Evolutionary conservation across 352 stramenopile species (phyloP).

Genomic region (Pythium angustatum): DNA sequence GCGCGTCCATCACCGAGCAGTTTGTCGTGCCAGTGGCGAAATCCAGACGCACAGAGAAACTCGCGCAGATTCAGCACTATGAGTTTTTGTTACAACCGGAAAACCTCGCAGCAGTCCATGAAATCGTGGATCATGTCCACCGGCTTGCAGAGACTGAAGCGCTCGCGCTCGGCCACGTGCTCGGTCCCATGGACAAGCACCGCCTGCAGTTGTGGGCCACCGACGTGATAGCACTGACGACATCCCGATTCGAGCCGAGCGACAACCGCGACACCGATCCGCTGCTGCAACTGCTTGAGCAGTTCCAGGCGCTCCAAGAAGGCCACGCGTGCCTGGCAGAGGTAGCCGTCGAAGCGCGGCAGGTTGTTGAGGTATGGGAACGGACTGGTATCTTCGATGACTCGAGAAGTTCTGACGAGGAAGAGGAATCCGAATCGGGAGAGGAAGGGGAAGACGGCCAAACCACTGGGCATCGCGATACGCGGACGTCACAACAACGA

Average conservation of each 20-base stretch:
- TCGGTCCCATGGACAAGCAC: constrained; percentile 60
- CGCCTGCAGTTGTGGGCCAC: constrained; percentile 44
- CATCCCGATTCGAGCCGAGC: constrained; percentile 51
- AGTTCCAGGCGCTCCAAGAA: constrained; percentile 60
- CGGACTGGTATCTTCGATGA: constrained; percentile 50
- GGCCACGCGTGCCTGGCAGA: constrained; percentile 58
- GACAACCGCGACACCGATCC: constrained; percentile 48
- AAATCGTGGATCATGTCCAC: constrained; percentile 45
- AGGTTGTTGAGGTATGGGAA: constrained; percentile 58
- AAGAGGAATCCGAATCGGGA: constrained; percentile 21
- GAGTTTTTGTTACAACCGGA: constrained; percentile 51
- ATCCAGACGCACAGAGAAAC: constrained; percentile 47
- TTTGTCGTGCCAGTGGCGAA: constrained; percentile 41
- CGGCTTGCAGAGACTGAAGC: constrained; percentile 34
- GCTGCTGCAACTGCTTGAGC: constrained; percentile 46
- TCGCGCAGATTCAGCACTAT: constrained; percentile 47
- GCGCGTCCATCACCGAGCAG: constrained; percentile 49
- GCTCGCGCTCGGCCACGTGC: constrained; percentile 15
- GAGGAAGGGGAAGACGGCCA: not conserved
- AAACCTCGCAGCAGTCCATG: constrained; percentile 46
- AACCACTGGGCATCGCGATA: not conserved
- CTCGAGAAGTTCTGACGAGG: constrained; percentile 21
- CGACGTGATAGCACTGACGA: constrained; percentile 39
- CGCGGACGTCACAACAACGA: not conserved
- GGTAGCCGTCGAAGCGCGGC: constrained; percentile 45